Conservation (phyloP, 192 early-diverging fungal genomes). For the Backusella macrospora region DNA sequence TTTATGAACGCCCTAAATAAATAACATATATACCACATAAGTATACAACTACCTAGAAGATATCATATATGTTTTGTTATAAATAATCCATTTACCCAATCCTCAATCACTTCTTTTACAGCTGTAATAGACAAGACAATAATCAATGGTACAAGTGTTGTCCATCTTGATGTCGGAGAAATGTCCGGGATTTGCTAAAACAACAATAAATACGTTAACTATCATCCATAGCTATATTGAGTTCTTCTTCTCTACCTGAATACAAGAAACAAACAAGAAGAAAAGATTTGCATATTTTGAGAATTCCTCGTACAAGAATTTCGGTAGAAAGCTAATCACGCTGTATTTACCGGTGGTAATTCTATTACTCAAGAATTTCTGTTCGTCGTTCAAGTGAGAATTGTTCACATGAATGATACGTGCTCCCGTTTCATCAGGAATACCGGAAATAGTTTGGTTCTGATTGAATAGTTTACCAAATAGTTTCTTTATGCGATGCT, state of each 20-base stretch:
- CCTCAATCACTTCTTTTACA: constrained; percentile 93
- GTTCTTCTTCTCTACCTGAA: constrained; percentile 65
- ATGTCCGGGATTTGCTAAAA: constrained; percentile 90
- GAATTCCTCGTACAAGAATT: constrained; percentile 97
- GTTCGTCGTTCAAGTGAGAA: constrained; percentile 68
- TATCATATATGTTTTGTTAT: background rate
- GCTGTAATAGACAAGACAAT: constrained; percentile 90
- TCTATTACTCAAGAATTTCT: constrained; percentile 87
- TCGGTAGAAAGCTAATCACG: constrained; percentile 85
- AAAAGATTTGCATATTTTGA: constrained; percentile 98
- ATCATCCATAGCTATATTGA: background rate
- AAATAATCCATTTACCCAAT: constrained; percentile 50
- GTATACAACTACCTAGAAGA: background rate
- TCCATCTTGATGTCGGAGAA: constrained; percentile 90
- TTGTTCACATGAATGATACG: constrained; percentile 94
- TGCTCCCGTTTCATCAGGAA: constrained; percentile 23
- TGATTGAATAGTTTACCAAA: background rate
- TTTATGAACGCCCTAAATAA: constrained; percentile 46
- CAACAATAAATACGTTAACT: background rate
- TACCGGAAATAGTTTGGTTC: constrained; percentile 17
- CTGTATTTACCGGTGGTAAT: constrained; percentile 98
- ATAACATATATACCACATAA: background rate
- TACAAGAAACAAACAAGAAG: constrained; percentile 95
- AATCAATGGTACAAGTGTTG: constrained; percentile 81
- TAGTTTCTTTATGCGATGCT: background rate